A percentile compares a stretch with the other conserved stretches of the same genome.
phyloP scores from a whole-genome alignment of 2,329 filamentous ascomycete species.

The Pezicula radicicola region DNA sequence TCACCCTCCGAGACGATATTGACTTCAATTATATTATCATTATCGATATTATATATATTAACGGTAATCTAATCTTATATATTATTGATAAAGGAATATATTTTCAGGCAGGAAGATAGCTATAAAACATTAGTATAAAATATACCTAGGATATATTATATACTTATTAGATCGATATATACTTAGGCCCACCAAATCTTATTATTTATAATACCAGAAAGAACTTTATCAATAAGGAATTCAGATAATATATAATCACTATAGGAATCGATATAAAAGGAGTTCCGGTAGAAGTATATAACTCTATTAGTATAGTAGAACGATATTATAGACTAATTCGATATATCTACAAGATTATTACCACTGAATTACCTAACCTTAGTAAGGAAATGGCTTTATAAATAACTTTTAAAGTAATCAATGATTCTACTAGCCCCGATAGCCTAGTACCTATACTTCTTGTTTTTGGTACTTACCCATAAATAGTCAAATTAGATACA shows the following conservation, averaged over 20 bases:
- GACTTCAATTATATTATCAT: slow-evolving; percentile 5
- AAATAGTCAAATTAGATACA: background rate
- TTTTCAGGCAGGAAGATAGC: background rate
- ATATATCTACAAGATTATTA: slow-evolving; percentile 5
- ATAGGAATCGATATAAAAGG: slow-evolving; percentile 3
- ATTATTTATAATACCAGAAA: slow-evolving; percentile 2
- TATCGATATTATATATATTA: slow-evolving; percentile 6
- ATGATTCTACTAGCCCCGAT: slow-evolving; percentile 8
- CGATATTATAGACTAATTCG: slow-evolving; percentile 5
- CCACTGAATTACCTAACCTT: slow-evolving; percentile 1
- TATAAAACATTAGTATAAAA: background rate
- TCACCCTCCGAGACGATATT: slow-evolving; percentile 2
- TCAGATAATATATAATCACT: background rate
- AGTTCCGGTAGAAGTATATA: slow-evolving; percentile 6
- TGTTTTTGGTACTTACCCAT: slow-evolving; percentile 3
- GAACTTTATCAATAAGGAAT: slow-evolving; percentile 5
- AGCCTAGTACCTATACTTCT: slow-evolving; percentile 9
- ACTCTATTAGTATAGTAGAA: slow-evolving; percentile 5
- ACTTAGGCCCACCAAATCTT: slow-evolving; percentile 1
- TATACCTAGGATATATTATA: slow-evolving; percentile 1
- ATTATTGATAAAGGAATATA: background rate
- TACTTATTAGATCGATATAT: slow-evolving; percentile 5
- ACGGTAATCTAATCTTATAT: slow-evolving; percentile 1
- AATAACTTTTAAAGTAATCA: slow-evolving; percentile 12
- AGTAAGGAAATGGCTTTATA: slow-evolving; percentile 3